These are phyloP conservation scores for Penicillium sp. DNA, from an alignment of 2,329 filamentous ascomycete species.

Conservation along the genomic window DNA sequence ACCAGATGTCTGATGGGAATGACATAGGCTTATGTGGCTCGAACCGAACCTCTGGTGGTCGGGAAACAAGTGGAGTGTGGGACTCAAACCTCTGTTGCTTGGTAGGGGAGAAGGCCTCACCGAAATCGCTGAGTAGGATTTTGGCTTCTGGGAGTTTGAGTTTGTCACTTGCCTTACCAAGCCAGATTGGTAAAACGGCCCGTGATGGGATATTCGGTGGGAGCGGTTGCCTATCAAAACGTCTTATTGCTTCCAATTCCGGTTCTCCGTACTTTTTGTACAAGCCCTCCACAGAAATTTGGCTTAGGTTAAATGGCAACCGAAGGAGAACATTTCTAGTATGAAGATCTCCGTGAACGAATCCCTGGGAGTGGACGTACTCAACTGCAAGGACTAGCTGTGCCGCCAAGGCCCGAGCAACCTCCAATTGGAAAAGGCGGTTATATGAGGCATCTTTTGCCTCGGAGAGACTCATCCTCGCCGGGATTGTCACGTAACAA, in stretches of 20 bases:
- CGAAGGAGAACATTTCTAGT: constrained; percentile 35
- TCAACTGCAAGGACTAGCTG: constrained; percentile 27
- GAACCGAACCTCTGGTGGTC: constrained; percentile 38
- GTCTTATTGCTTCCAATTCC: constrained; percentile 17
- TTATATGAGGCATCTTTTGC: constrained; percentile 14
- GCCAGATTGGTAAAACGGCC: constrained; percentile 32
- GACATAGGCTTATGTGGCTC: constrained; percentile 32
- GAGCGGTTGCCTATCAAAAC: constrained; percentile 22
- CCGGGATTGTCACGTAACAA: constrained; percentile 15
- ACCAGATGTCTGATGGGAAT: constrained; percentile 40
- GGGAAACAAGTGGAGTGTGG: constrained; percentile 27
- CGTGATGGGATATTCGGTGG: constrained; percentile 29
- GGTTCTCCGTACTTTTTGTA: constrained; percentile 22
- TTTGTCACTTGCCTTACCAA: constrained; percentile 32
- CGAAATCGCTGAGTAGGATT: constrained; percentile 36
- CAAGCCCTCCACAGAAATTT: constrained; percentile 17
- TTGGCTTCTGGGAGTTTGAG: constrained; percentile 27
- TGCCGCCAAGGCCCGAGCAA: constrained; percentile 13
- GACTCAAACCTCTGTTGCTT: constrained; percentile 25
- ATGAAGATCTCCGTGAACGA: constrained; percentile 37
- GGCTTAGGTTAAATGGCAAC: constrained; percentile 13
- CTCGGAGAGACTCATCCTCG: constrained; percentile 14
- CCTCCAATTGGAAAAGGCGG: constrained; percentile 14
- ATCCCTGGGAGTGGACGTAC: constrained; percentile 19
- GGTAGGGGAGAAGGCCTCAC: constrained; percentile 32